phyloP scores from a whole-genome alignment of 441 rosid genomes.

The Pelargonium cotyledonis region DNA sequence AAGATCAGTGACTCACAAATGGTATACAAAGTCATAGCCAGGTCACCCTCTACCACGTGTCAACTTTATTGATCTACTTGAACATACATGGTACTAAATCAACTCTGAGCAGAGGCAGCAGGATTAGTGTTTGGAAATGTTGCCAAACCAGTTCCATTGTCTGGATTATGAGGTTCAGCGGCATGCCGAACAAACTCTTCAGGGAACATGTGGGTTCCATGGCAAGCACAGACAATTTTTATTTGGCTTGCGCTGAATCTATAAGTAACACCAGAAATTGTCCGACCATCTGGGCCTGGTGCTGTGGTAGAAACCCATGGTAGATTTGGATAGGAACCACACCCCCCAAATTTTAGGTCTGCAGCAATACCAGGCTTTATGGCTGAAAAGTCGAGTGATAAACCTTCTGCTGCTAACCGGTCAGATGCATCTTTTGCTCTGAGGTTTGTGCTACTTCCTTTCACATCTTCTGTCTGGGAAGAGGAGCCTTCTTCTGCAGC shows the following conservation, averaged over 20 bases:
- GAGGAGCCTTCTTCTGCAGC: slow-evolving; percentile 67
- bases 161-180: slow-evolving; percentile 55
- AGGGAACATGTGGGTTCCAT: slow-evolving; percentile 78
- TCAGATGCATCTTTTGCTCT: slow-evolving; percentile 39
- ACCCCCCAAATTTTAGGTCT: slow-evolving; percentile 78
- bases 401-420: slow-evolving; percentile 30
- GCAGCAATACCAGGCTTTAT: slow-evolving; percentile 86
- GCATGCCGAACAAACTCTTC: slow-evolving; percentile 91
- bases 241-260: slow-evolving; percentile 60
- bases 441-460: slow-evolving; percentile 32
- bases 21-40: slow-evolving; percentile 14
- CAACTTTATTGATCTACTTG: slow-evolving; percentile 2
- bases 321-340: slow-evolving; percentile 72
- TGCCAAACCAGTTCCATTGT: slow-evolving; percentile 40
- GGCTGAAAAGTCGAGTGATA: slow-evolving; percentile 54
- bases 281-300: slow-evolving; percentile 72
- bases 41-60: slow-evolving; percentile 15
- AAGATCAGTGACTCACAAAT: slow-evolving; percentile 7
- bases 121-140: slow-evolving; percentile 45
- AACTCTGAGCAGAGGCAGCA: slow-evolving; percentile 84
- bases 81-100: slow-evolving; percentile 20
- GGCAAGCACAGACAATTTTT: slow-evolving; percentile 91
- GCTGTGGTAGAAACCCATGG: slow-evolving; percentile 96
- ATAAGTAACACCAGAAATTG: slow-evolving; percentile 91
- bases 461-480: slow-evolving; percentile 45